Evolutionary conservation across 495 filamentous ascomycete species (phyloP).

Genomic region (Aspergillus carlsbadensis): DNA sequence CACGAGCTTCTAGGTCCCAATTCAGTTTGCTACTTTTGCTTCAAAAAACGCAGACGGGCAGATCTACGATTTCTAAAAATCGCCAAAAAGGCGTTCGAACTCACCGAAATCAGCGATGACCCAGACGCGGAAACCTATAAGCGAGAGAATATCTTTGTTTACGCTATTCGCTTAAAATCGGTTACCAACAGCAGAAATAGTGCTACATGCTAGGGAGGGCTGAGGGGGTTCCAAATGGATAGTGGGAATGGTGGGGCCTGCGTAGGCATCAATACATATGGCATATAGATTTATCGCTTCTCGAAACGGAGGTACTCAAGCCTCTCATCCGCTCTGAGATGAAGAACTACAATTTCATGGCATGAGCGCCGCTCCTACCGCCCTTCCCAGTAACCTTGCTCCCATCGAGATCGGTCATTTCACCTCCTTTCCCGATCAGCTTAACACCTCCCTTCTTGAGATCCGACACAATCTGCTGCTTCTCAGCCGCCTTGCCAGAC

Average conservation of each 20-base stretch:
- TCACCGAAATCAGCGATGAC: conserved; percentile 63
- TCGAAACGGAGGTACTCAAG: background rate
- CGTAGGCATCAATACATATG: background rate
- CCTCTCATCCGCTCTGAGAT: background rate
- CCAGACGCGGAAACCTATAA: conserved; percentile 56
- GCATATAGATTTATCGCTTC: background rate
- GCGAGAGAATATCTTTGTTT: conserved; percentile 64
- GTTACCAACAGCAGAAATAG: background rate
- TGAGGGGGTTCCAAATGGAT: background rate
- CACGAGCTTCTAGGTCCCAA: conserved; percentile 55
- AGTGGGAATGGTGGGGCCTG: too few relatives aligned
- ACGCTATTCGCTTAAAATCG: conserved; percentile 53
- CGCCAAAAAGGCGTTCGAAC: conserved; percentile 61
- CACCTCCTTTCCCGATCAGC: conserved; percentile 88
- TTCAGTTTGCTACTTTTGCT: conserved; percentile 88
- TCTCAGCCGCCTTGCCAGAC: conserved; percentile 57
- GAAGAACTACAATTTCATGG: conserved; percentile 36
- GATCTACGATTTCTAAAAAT: conserved; percentile 71
- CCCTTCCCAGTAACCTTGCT: conserved; percentile 49
- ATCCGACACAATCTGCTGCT: conserved; percentile 69
- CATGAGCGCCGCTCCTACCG: conserved; percentile 30
- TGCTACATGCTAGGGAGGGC: background rate
- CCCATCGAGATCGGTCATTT: conserved; percentile 79
- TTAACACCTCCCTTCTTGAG: conserved; percentile 89
- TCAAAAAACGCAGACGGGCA: conserved; percentile 80